Percentiles rank a stretch among this genome's conserved stretches.
These are phyloP conservation scores for Trichoderma sp. DNA, from an alignment of 2,329 filamentous ascomycete genomes.

Conservation along the genomic window DNA sequence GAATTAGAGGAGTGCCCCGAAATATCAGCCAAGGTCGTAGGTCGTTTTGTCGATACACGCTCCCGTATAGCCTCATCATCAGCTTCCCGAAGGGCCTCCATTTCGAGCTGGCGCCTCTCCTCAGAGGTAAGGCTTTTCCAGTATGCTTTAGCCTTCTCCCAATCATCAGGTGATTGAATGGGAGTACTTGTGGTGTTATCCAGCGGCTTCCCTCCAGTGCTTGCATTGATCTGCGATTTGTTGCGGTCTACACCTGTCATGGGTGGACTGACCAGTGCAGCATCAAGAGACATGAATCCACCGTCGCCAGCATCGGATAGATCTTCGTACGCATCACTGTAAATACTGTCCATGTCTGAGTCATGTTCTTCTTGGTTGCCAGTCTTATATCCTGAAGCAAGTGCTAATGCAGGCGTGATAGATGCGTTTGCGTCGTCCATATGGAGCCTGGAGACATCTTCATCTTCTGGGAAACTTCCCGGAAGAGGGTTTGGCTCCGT, in stretches of 20 bases:
- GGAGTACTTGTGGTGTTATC: neutral
- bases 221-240: neutral
- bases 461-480: slow-evolving; percentile 16
- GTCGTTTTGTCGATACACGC: neutral
- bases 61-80: slow-evolving; percentile 37
- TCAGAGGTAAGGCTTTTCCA: slow-evolving; percentile 65
- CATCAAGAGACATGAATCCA: slow-evolving; percentile 71
- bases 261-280: slow-evolving; percentile 61
- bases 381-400: slow-evolving; percentile 24
- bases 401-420: slow-evolving; percentile 16
- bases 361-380: slow-evolving; percentile 35
- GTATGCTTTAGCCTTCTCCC: slow-evolving; percentile 66
- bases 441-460: neutral
- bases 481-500: neutral
- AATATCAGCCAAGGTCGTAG: neutral
- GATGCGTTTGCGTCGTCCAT: neutral
- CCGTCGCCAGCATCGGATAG: slow-evolving; percentile 61
- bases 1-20: neutral
- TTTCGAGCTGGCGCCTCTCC: slow-evolving; percentile 60
- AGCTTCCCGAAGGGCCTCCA: slow-evolving; percentile 53
- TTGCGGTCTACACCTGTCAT: neutral
- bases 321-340: slow-evolving; percentile 76
- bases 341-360: slow-evolving; percentile 56
- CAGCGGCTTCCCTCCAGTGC: neutral
- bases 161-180: slow-evolving; percentile 44